Conservation (phyloP, 2,329 filamentous ascomycete species). For the Stemphylium beticola region DNA sequence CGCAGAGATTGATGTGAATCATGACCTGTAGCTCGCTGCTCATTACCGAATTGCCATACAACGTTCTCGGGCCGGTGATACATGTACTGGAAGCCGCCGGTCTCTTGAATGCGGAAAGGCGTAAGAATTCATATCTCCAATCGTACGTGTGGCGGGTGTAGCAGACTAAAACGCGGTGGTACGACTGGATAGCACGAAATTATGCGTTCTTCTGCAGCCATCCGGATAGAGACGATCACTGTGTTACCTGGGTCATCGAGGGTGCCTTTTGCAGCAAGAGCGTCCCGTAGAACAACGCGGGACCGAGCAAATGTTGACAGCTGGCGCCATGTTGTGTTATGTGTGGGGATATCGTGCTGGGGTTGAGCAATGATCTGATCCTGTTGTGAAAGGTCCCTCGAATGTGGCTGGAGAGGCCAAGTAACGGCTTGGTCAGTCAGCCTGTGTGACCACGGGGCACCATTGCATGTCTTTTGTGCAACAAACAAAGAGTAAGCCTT, state of each 20-base stretch:
- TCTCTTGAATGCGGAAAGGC: constrained; percentile 1
- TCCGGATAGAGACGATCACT: constrained; percentile 4
- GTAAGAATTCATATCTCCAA: neutral
- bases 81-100: constrained; percentile 16
- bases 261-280: constrained; percentile 15
- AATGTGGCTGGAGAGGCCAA: constrained; percentile 18
- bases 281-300: constrained; percentile 13
- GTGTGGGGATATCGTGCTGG: constrained; percentile 34
- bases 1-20: constrained; percentile 2
- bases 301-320: constrained; percentile 30
- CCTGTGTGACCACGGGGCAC: constrained; percentile 14
- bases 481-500: constrained; percentile 11
- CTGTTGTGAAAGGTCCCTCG: constrained; percentile 28
- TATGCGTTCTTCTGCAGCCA: constrained; percentile 11
- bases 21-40: constrained; percentile 5
- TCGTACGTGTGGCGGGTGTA: constrained; percentile 15
- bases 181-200: constrained; percentile 6
- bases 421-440: constrained; percentile 9
- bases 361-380: constrained; percentile 17
- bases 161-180: constrained; percentile 19
- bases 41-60: constrained; percentile 1
- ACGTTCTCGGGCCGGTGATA: constrained; percentile 12
- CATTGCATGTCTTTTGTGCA: constrained; percentile 17
- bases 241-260: constrained; percentile 12
- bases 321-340: constrained; percentile 33